Evolutionary conservation across 768 basidiomycete species (phyloP), one percentile per base, ranked within the genome.

Genomic region (Russula virescens): DNA sequence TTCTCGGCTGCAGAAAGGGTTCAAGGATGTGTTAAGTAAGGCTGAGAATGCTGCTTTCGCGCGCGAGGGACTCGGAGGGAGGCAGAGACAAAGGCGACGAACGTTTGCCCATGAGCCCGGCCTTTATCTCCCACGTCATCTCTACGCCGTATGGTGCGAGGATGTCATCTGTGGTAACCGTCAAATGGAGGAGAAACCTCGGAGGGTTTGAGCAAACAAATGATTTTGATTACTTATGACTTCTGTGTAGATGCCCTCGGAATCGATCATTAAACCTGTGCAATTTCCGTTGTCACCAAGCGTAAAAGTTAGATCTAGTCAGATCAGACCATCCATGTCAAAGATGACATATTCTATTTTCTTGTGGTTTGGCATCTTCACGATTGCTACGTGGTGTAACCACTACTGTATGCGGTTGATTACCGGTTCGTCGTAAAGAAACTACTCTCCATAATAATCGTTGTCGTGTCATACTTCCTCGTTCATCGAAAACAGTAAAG

Each of bases 21-120:
- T 5, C 10, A 11, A 11, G 38, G 10, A 38, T 5, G 8, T 23
- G 13, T 40, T 25, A n/a, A 13, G 14, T n/a, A n/a, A n/a, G n/a
- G n/a, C n/a, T n/a, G n/a, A n/a, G n/a, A n/a, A n/a, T n/a, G 0
- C 6, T 16, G 40, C 34, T 50, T 4, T 38, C 38, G 31, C 31
- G 31, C 31, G n/a, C n/a, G n/a, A n/a, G n/a, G n/a, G n/a, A 31
- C 31, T 31, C 5, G 31, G 5, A 31, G 8, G 31, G 8, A 31
- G 31, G 31, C n/a, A n/a, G n/a, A n/a, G 31, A 3, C 53, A 21
- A 48, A 31, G 31, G 34, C 9, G 35, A 72, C 78, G 58, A 52
- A 90, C 90, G 83, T 78, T 88, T 89, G 57, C 91, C 91, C 91
- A 93, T 94, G 61, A 88, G 82, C 0, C 91, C 88, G n/a, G 88